Conservation (phyloP, 805 yeast species). For the Candida piceae region DNA sequence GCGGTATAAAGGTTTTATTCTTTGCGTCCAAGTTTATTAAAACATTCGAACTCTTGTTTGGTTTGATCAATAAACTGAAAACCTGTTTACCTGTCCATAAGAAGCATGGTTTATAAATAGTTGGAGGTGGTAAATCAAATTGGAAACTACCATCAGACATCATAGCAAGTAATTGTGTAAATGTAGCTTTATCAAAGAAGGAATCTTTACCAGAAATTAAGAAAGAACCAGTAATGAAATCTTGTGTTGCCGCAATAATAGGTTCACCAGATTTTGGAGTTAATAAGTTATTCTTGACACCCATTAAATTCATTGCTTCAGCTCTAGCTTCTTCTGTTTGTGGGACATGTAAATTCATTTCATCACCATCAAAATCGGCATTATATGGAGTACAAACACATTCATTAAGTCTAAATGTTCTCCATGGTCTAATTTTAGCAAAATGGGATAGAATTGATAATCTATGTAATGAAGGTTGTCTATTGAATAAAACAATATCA, state of each 20-base stretch:
- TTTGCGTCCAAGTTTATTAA: constrained; percentile 90
- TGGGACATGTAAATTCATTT: constrained; percentile 97
- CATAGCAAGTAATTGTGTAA: constrained; percentile 81
- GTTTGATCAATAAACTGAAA: constrained; percentile 80
- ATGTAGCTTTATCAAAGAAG: constrained; percentile 81
- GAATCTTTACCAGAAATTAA: constrained; percentile 90
- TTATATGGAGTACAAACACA: constrained; percentile 99
- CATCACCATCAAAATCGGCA: constrained; percentile 99
- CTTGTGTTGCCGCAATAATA: constrained; percentile 98
- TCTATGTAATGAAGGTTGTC: constrained; percentile 97
- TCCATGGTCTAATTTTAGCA: constrained; percentile 96
- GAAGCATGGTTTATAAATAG: constrained; percentile 81
- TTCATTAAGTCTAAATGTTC: constrained; percentile 93
- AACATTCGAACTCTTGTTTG: constrained; percentile 72
- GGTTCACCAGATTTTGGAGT: constrained; percentile 99
- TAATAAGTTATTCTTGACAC: constrained; percentile 88
- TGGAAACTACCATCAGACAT: constrained; percentile 90
- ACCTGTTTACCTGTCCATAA: constrained; percentile 98
- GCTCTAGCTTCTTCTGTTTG: constrained; percentile 99
- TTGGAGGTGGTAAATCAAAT: constrained; percentile 93
- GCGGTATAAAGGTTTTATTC: constrained; percentile 83
- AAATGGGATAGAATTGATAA: constrained; percentile 90
- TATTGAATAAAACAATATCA: constrained; percentile 89
- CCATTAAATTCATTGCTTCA: constrained; percentile 98
- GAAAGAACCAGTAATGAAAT: constrained; percentile 95